Evolutionary conservation across 2,329 filamentous ascomycete species (phyloP).

Genomic region (Monilinia polystroma): DNA sequence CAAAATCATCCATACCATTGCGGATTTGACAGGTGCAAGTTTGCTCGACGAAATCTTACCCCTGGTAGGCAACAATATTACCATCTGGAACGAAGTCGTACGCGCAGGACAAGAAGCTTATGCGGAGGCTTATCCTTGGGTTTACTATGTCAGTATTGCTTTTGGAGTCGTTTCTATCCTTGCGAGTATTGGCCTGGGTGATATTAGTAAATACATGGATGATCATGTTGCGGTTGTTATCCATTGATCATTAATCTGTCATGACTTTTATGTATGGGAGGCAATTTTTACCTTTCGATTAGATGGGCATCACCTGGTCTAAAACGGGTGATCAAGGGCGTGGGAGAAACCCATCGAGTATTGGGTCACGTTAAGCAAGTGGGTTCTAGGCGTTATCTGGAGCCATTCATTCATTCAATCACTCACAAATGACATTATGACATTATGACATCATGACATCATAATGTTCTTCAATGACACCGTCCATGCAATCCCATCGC

Average conservation of each 20-base stretch:
- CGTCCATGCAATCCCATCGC: no score
- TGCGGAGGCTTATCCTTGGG: constrained; percentile 57
- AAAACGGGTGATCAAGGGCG: neutral
- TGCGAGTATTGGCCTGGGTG: constrained; percentile 57
- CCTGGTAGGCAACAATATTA: constrained; percentile 52
- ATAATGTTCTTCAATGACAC: neutral
- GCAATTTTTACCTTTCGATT: neutral
- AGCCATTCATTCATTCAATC: neutral
- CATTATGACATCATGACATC: no score
- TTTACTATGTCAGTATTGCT: constrained; percentile 62
- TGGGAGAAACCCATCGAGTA: no score
- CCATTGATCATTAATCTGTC: neutral
- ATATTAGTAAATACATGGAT: constrained; percentile 59
- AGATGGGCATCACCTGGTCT: no score
- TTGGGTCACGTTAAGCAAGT: neutral
- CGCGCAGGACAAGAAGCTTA: constrained; percentile 56
- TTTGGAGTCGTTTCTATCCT: constrained; percentile 58
- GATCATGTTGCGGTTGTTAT: constrained; percentile 53
- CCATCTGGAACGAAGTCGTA: constrained; percentile 53
- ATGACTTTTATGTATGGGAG: no score
- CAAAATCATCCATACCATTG: constrained; percentile 49
- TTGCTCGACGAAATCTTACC: constrained; percentile 53
- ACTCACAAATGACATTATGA: neutral
- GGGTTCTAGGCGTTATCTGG: neutral
- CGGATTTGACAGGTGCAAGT: constrained; percentile 53